Evolutionary conservation across 139 green algal species (phyloP), one percentile per base, ranked within the genome.

Genomic region (Chlamydomonas sp.): DNA sequence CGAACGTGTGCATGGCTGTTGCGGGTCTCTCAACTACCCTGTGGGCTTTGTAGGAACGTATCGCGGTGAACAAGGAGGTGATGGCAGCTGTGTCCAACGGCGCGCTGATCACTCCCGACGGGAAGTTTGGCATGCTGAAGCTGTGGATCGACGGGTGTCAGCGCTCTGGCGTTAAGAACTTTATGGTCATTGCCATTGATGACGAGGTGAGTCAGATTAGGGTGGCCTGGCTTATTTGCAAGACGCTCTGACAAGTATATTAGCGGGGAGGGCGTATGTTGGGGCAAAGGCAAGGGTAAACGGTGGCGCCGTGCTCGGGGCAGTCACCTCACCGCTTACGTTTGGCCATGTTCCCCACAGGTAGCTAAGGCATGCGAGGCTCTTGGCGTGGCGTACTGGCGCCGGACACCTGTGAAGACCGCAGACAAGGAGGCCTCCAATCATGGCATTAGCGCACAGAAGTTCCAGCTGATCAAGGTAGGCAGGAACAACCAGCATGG

Each of bases 101-200:
- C 6, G 90, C 90, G 31, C 83, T 93, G 1, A 90, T 93, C 77
- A 91, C 83, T 17, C 66, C 84, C 0, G 89, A 91, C 62, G 89
- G 83, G 8, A 76, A 82, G 17, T 88, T 59, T 57, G 83, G 83
- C 17, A 88, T 97, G 95, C 90, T 97, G 17, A 88, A 91, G 31
- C 83, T 92, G 69, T 97, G 95, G 95, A 91, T 95, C 2, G 89
- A 95, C n/a, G 86, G 82, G 17, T 93, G 95, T 12, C 83, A 89
- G 72, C 68, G 85, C 1, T 88, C 93, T 63, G 92, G 91, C 5
- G 94, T 97, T 5, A 93, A 83, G 16, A 98, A 98, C 88, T 94
- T 92, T 18, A 91, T 98, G 84, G 93, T 98, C 1, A 90, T 97
- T 15, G 94, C 93, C 0, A 92, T 98, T n/a, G 95, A 98, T 59